phyloP scores from a whole-genome alignment of 805 yeast genomes.

The Cyberlindnera euphorbiiphila region DNA sequence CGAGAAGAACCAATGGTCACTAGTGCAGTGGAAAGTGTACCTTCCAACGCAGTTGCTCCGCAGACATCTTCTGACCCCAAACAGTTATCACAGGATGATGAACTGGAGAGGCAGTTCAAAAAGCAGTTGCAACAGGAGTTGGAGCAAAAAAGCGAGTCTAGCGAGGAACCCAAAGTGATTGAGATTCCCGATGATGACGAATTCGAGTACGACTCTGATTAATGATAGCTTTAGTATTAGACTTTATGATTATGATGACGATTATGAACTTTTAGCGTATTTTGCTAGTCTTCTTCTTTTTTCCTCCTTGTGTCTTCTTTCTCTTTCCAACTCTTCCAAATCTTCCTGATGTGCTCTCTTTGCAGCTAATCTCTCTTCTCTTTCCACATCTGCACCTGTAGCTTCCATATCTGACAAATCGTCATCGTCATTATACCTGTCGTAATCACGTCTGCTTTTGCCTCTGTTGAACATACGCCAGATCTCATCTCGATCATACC shows the following conservation, averaged over 20 bases:
- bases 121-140: constrained; percentile 16
- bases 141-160: constrained; percentile 8
- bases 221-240: constrained; percentile 1
- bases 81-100: constrained; percentile 15
- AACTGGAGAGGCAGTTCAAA: constrained; percentile 16
- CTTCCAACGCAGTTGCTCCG: too few species aligned
- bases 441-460: constrained; percentile 43
- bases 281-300: constrained; percentile 41
- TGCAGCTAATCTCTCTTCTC: constrained; percentile 72
- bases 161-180: neutral
- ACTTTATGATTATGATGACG: constrained; percentile 2
- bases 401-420: constrained; percentile 83
- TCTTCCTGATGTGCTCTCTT: constrained; percentile 76
- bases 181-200: constrained; percentile 37
- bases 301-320: constrained; percentile 43
- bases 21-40: too few species aligned
- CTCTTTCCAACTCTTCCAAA: constrained; percentile 58
- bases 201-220: constrained; percentile 35
- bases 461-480: constrained; percentile 82
- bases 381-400: constrained; percentile 81
- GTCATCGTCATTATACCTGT: constrained; percentile 43
- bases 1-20: neutral
- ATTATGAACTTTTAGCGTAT: neutral
- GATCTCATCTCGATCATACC: constrained; percentile 79
- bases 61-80: constrained; percentile 6